Percentiles rank a stretch among this genome's conserved stretches.
phyloP scores from a whole-genome alignment of 2,329 filamentous ascomycete genomes.

The Colletotrichum sansevieriae region DNA sequence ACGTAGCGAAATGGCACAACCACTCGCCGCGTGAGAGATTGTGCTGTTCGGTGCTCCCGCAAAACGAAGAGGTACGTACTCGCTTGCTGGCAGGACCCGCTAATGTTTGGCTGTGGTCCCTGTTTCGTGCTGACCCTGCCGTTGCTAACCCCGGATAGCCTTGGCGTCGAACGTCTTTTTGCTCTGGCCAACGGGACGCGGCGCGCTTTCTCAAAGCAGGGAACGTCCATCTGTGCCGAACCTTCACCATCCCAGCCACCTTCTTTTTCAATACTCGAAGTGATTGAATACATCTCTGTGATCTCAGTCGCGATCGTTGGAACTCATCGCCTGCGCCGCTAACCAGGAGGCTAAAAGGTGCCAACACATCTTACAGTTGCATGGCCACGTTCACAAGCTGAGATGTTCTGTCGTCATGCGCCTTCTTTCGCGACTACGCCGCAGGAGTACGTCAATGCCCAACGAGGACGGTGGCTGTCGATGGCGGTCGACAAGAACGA shows the following conservation, averaged over 20 bases:
- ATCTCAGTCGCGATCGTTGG: slow-evolving; percentile 21
- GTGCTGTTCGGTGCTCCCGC: slow-evolving; percentile 25
- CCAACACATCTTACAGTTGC: slow-evolving; percentile 38
- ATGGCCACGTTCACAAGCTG: slow-evolving; percentile 2
- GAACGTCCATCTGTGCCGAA: slow-evolving; percentile 22
- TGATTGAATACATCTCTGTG: slow-evolving; percentile 1
- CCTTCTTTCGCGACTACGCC: neutral
- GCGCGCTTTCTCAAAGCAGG: slow-evolving; percentile 36
- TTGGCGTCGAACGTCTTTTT: slow-evolving; percentile 19
- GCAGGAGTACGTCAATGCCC: slow-evolving; percentile 6
- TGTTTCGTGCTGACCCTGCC: slow-evolving; percentile 27
- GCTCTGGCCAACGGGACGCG: slow-evolving; percentile 35
- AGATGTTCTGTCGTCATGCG: neutral
- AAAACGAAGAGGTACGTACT: slow-evolving; percentile 11
- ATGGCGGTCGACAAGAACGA: no score
- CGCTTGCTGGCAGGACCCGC: neutral
- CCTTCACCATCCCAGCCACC: slow-evolving; percentile 46
- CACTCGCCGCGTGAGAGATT: slow-evolving; percentile 18
- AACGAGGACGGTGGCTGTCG: neutral
- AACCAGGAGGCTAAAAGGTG: slow-evolving; percentile 34
- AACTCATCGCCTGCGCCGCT: slow-evolving; percentile 19
- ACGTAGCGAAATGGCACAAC: slow-evolving; percentile 21
- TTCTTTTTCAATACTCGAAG: slow-evolving; percentile 37
- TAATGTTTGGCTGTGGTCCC: slow-evolving; percentile 13
- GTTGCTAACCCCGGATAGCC: neutral